A percentile compares a stretch with the other conserved stretches of the same genome.
Evolutionary conservation across 1,284 basidiomycete species (phyloP).

Genomic region (Boletellus deceptivus): DNA sequence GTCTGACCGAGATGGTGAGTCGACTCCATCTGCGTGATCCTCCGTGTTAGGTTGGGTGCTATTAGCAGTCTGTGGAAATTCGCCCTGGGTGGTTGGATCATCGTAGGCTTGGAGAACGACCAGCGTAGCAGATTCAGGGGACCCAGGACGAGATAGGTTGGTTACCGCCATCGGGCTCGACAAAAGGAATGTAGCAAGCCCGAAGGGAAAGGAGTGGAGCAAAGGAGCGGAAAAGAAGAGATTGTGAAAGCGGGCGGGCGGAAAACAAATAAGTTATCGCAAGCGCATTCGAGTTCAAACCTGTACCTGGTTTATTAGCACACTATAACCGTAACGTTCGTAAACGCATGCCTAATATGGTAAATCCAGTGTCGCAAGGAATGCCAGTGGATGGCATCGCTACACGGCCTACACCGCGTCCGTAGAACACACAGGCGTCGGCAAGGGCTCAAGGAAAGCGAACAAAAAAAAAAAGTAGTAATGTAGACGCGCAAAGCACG

Average conservation of each 20-base stretch:
- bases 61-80: not conserved
- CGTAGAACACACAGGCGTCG: not conserved
- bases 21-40: constrained; percentile 3
- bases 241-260: constrained; percentile 13
- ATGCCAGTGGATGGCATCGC: not conserved
- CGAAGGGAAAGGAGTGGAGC: constrained; percentile 3
- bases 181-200: constrained; percentile 4
- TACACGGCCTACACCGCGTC: not conserved
- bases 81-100: not conserved
- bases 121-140: constrained; percentile 32
- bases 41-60: constrained; percentile 4
- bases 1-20: constrained; percentile 23
- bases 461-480: not conserved
- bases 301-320: not conserved
- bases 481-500: too few species aligned
- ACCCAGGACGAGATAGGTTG: constrained; percentile 10
- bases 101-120: constrained; percentile 30
- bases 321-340: constrained; percentile 25
- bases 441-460: not conserved
- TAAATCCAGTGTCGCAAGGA: constrained; percentile 3
- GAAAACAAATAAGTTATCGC: constrained; percentile 17
- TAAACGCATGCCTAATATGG: constrained; percentile 32
- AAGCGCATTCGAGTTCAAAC: not conserved
- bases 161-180: constrained; percentile 14
- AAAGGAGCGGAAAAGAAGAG: not conserved